Evolutionary conservation across 345 rosid species (phyloP), one percentile per base, ranked within the genome.

Genomic region (Eutrema heterophyllum): DNA sequence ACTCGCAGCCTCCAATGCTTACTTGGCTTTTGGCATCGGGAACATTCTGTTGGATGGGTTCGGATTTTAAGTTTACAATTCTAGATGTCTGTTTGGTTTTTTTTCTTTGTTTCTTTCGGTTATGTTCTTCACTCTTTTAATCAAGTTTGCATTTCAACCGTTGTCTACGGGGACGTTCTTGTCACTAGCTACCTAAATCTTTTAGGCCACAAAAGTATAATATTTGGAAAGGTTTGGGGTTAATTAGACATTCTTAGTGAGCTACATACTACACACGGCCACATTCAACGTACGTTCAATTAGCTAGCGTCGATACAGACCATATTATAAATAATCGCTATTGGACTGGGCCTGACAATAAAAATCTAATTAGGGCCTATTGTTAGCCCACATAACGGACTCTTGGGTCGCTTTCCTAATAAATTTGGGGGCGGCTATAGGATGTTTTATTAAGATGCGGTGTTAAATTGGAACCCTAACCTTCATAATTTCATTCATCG

Each of bases 381-480:
- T 21, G 24, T 30, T 4, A 46, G 60, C 69, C 68, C 62, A 72
- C 5, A 6, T 40, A 68, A 40, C 29, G 60, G 49, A 52, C 11
- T 67, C 5, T n/a, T 0, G 9, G 3, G 24, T 15, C 11, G 1
- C 0, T 15, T 9, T 3, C 29, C 10, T 26, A 40, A 61, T 8
- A 49, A 21, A 21, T 21, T 26, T 14, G n/a, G 15, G 18, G 39
- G 54, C 33, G 36, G 72, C 11, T 67, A 67, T 46, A 46, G 1
- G 0, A 67, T 0, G 0, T 4, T 9, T 9, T 7, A n/a, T 13
- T 21, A 48, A 66, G 27, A 8, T 48, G 2, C 48, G 73, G 63
- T 68, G 48, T 21, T 15, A 60, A 67, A 60, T 35, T 24, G 30
- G 15, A 75, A 68, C 70, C 79, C 79, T 75, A 75, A 35, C 6